Conservation (phyloP, 176 grass and related monocot species). For the Carex kokanica region DNA sequence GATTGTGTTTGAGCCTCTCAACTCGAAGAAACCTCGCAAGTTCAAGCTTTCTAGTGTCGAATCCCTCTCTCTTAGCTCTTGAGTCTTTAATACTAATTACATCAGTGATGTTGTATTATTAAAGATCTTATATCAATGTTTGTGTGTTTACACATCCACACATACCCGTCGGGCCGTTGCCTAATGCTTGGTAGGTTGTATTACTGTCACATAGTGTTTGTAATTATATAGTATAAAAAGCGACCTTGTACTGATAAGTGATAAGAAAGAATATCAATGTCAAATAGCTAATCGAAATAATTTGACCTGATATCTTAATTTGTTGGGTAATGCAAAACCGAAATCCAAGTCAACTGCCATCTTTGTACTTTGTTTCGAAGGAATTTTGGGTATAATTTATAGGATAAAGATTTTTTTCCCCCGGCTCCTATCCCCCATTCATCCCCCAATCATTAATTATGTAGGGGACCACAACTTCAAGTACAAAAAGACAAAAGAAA, state of each 20-base stretch:
- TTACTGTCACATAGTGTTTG: background rate
- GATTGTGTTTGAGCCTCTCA: slow-evolving; percentile 26
- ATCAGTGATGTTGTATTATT: background rate
- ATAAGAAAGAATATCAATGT: background rate
- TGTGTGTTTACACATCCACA: background rate
- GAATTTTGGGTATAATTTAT: background rate
- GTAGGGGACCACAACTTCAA: no score
- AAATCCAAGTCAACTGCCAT: background rate
- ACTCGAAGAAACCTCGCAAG: slow-evolving; percentile 27
- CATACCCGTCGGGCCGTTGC: background rate
- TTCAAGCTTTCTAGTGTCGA: slow-evolving; percentile 30
- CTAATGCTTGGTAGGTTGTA: background rate
- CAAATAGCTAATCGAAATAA: background rate
- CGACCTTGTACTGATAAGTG: background rate
- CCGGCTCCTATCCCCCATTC: no score
- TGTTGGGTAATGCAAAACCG: background rate
- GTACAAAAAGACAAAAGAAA: no score
- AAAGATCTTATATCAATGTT: background rate
- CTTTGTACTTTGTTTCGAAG: background rate
- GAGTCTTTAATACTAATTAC: background rate
- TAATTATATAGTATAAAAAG: slow-evolving; percentile 16
- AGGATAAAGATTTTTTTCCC: no score
- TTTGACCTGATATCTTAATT: background rate
- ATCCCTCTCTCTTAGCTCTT: slow-evolving; percentile 18
- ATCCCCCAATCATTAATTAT: no score